Evolutionary conservation across 345 rosid species (phyloP).

Genomic region (Gossypium turneri): DNA sequence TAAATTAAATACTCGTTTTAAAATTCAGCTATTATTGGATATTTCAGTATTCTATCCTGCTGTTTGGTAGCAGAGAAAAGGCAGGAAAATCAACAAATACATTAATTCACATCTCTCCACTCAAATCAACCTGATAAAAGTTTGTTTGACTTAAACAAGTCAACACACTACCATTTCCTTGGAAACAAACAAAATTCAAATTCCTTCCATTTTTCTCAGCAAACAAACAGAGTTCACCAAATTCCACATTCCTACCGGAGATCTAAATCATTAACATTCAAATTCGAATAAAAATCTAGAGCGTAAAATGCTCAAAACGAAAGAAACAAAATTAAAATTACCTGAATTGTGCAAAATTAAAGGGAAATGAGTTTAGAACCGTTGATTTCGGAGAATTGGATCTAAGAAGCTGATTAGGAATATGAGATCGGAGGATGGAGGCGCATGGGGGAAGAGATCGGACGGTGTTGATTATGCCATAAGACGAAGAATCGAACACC

Average conservation of each 20-base stretch:
- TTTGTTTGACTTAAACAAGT: background rate
- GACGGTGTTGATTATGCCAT: constrained; percentile 22
- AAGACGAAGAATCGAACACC: constrained; percentile 23
- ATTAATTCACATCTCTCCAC: background rate
- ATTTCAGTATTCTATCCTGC: background rate
- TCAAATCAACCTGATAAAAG: background rate
- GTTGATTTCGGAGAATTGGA: background rate
- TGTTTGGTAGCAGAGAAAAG: background rate
- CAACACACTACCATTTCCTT: background rate
- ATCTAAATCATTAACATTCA: background rate
- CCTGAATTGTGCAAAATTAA: background rate
- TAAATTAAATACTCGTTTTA: background rate
- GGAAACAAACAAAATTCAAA: constrained; percentile 4
- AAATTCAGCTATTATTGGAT: background rate
- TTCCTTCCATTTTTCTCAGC: constrained; percentile 3
- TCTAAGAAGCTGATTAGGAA: background rate
- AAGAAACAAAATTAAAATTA: background rate
- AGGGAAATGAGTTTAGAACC: background rate
- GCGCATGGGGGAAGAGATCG: constrained; percentile 6
- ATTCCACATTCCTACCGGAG: background rate
- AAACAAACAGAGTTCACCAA: constrained; percentile 13
- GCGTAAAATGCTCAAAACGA: background rate
- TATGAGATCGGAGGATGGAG: background rate
- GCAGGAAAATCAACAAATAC: background rate
- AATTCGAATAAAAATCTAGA: background rate